Conservation (phyloP, 495 filamentous ascomycete genomes). For the Chlorociboria aeruginascens region DNA sequence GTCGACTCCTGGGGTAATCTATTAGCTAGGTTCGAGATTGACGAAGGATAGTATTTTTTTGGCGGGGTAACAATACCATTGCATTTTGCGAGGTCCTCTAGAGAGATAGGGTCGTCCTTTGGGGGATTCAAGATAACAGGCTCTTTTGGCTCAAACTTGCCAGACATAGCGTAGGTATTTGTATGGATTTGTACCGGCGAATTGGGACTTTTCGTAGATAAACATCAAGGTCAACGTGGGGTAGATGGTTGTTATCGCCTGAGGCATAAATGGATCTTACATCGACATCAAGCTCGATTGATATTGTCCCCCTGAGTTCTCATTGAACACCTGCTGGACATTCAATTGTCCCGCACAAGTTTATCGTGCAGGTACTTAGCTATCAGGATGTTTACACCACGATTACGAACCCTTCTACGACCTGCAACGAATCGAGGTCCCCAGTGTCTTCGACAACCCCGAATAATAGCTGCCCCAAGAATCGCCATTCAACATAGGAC, state of each 20-base stretch:
- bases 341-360: too few relatives aligned
- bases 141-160: constrained; percentile 75
- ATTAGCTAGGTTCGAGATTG: constrained; percentile 16
- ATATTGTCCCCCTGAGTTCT: neutral
- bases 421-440: constrained; percentile 6
- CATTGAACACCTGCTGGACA: too few relatives aligned
- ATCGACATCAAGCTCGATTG: neutral
- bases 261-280: neutral
- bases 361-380: neutral
- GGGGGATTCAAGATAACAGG: constrained; percentile 74
- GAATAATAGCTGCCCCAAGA: neutral
- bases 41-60: neutral
- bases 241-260: neutral
- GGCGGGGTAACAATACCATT: constrained; percentile 47
- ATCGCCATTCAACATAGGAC: constrained; percentile 3
- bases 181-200: neutral
- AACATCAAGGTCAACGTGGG: neutral
- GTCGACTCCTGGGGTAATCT: constrained; percentile 40
- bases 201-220: neutral
- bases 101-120: constrained; percentile 72
- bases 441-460: constrained; percentile 16
- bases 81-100: constrained; percentile 64
- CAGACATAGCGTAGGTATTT: constrained; percentile 31
- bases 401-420: constrained; percentile 4
- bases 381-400: constrained; percentile 13